Evolutionary conservation across 2,329 filamentous ascomycete species (phyloP).

Genomic region (Rhynchosporium graminicola): DNA sequence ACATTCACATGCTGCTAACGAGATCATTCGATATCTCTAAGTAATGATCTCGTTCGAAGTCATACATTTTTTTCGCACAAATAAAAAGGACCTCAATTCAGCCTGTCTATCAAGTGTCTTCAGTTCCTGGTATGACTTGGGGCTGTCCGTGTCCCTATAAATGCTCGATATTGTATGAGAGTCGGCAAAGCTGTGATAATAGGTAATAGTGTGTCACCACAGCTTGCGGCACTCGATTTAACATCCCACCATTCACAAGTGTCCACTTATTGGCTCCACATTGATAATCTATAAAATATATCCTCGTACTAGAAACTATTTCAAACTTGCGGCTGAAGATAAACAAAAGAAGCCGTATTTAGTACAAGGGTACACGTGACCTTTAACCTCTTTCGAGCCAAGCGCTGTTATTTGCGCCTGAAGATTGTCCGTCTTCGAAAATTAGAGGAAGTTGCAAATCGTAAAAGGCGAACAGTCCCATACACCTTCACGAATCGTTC

Average conservation of each 20-base stretch:
- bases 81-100: not conserved
- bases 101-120: not conserved
- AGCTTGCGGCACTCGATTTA: no score
- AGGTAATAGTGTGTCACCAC: no score
- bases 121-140: no score
- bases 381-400: not conserved
- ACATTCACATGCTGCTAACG: conserved; percentile 1
- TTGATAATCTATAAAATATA: no score
- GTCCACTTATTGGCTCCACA: no score
- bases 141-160: no score
- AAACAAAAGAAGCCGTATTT: not conserved
- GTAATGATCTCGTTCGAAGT: not conserved
- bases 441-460: conserved; percentile 5
- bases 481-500: conserved; percentile 7
- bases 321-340: no score
- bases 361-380: not conserved
- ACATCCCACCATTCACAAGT: no score
- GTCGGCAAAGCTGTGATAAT: no score
- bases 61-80: not conserved
- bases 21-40: conserved; percentile 9
- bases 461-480: conserved; percentile 14
- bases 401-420: conserved; percentile 2
- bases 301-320: no score
- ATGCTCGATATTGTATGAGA: no score
- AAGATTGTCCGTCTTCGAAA: not conserved